Evolutionary conservation across 1,284 basidiomycete genomes (phyloP).

Genomic region (Kwoniella shivajii): DNA sequence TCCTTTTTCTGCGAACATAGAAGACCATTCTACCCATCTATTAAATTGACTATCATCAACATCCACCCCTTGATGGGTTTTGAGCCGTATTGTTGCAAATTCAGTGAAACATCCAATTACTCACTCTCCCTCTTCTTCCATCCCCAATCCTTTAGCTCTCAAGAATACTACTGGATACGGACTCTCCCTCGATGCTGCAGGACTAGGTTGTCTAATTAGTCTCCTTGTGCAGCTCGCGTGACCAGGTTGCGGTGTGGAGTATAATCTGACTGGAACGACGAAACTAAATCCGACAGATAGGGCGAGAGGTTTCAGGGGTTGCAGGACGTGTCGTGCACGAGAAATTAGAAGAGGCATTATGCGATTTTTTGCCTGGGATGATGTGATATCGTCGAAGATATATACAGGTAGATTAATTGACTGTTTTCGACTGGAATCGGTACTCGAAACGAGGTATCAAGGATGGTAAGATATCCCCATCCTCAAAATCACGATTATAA

Average conservation of each 20-base stretch:
- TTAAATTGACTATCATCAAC: too few relatives aligned
- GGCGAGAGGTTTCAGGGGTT: constrained; percentile 3
- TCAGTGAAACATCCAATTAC: neutral
- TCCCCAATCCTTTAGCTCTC: constrained; percentile 20
- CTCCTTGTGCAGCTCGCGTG: constrained; percentile 29
- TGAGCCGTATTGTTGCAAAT: too few relatives aligned
- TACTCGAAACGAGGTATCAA: too few relatives aligned
- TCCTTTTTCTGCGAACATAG: constrained; percentile 62
- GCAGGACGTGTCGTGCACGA: constrained; percentile 5
- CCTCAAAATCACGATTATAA: too few relatives aligned
- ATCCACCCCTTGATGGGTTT: too few relatives aligned
- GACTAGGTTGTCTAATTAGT: constrained; percentile 27
- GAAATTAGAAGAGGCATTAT: constrained; percentile 14
- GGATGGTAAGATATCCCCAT: too few relatives aligned
- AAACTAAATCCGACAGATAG: constrained; percentile 13
- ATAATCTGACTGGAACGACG: constrained; percentile 9
- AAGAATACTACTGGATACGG: constrained; percentile 36
- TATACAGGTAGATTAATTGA: neutral
- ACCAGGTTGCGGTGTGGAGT: constrained; percentile 4
- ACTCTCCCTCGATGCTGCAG: constrained; percentile 29
- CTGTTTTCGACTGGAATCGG: too few relatives aligned
- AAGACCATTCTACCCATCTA: constrained; percentile 51
- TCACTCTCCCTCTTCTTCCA: constrained; percentile 25
- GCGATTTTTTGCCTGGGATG: neutral
- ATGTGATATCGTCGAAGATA: neutral